A percentile compares a stretch with the other conserved stretches of the same genome.
Evolutionary conservation across 352 stramenopile species (phyloP).

Genomic region (Phytopythium mirpurense): DNA sequence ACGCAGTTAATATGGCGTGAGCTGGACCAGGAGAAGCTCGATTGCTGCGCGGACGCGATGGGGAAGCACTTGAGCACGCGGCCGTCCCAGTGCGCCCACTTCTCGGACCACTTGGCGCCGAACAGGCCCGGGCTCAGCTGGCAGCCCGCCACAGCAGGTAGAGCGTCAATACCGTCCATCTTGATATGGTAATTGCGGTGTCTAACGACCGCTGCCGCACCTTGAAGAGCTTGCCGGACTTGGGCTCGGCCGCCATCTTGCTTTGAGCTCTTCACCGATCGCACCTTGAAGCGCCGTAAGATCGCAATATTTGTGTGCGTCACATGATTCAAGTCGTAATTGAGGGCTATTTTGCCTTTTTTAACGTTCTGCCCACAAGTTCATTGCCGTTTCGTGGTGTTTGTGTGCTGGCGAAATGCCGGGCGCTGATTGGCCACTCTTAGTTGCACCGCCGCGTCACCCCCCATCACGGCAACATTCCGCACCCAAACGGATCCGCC

Average conservation of each 20-base stretch:
- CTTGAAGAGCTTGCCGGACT: conserved; percentile 66
- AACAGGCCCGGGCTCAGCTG: conserved; percentile 56
- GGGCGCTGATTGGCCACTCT: neutral
- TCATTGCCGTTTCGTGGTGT: too few relatives aligned
- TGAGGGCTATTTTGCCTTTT: too few relatives aligned
- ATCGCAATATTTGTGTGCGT: too few relatives aligned
- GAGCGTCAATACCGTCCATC: too few relatives aligned
- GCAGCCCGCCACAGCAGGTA: too few relatives aligned
- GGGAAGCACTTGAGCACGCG: conserved; percentile 70
- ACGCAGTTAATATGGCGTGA: conserved; percentile 32
- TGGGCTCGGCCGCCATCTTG: conserved; percentile 26
- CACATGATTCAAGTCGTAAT: too few relatives aligned
- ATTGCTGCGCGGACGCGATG: conserved; percentile 49
- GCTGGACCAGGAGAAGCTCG: conserved; percentile 50
- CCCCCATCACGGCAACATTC: neutral
- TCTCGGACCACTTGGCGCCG: conserved; percentile 72
- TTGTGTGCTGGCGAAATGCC: neutral
- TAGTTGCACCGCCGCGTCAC: neutral
- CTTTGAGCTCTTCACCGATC: neutral
- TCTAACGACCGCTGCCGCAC: conserved; percentile 13
- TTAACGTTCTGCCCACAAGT: too few relatives aligned
- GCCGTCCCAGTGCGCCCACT: conserved; percentile 73
- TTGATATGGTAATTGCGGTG: too few relatives aligned
- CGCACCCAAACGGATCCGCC: too few relatives aligned
- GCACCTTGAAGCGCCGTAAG: conserved; percentile 1